Percentiles rank a stretch among this genome's conserved stretches.
Evolutionary conservation across 2,329 filamentous ascomycete genomes (phyloP).

Genomic region (Verticillium nubilum): DNA sequence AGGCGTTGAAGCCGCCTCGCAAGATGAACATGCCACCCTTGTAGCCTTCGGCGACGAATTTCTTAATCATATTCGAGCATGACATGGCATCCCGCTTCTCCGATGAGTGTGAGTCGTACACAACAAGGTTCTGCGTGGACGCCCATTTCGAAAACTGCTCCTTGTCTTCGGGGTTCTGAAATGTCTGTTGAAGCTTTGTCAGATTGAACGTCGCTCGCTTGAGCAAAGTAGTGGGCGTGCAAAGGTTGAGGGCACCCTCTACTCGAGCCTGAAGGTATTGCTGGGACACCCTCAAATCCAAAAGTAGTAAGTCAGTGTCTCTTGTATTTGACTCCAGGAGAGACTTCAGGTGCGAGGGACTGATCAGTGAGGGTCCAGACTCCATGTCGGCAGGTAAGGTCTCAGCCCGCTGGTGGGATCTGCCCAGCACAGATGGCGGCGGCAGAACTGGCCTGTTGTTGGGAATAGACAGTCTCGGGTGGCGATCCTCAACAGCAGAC

Average conservation of each 20-base stretch:
- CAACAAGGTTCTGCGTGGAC: slow-evolving; percentile 69
- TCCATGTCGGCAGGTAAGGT: slow-evolving; percentile 49
- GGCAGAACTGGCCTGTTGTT: slow-evolving; percentile 39
- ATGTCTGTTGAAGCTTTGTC: slow-evolving; percentile 80
- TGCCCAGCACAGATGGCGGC: slow-evolving; percentile 16
- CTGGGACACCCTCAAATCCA: slow-evolving; percentile 84
- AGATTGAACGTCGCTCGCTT: slow-evolving; percentile 89
- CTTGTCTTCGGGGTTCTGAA: slow-evolving; percentile 66
- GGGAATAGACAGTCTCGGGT: slow-evolving; percentile 50
- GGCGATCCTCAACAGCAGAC: slow-evolving; percentile 42
- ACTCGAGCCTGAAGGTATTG: slow-evolving; percentile 75
- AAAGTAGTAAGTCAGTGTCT: slow-evolving; percentile 52
- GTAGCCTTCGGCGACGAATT: slow-evolving; percentile 84
- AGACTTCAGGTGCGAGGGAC: slow-evolving; percentile 47
- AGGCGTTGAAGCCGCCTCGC: slow-evolving; percentile 73
- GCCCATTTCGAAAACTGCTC: slow-evolving; percentile 73
- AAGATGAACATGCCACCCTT: slow-evolving; percentile 68
- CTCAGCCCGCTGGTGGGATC: slow-evolving; percentile 32
- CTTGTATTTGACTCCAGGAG: slow-evolving; percentile 40
- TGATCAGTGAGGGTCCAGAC: slow-evolving; percentile 44
- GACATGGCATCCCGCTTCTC: slow-evolving; percentile 76
- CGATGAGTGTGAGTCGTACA: slow-evolving; percentile 76
- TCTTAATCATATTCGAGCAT: slow-evolving; percentile 84
- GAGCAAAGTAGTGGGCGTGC: slow-evolving; percentile 88
- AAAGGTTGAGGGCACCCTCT: slow-evolving; percentile 78